Percentiles rank a stretch among this genome's conserved stretches.
Conservation (phyloP, 805 yeast species). For the Grigorovia jiainica region DNA sequence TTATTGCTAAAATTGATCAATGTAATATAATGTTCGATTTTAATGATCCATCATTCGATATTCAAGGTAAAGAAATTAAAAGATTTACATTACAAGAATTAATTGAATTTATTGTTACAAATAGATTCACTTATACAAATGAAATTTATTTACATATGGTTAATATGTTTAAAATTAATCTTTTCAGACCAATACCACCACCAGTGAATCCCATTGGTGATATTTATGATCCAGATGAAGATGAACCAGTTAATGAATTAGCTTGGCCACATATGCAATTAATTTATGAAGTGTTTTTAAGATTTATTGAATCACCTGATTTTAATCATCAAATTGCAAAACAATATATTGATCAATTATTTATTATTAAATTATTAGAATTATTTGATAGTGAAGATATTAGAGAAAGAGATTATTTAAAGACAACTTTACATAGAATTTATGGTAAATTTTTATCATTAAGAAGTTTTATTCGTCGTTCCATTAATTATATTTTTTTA, state of each 20-base stretch:
- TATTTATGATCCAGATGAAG: constrained; percentile 95
- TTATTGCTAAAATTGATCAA: constrained; percentile 83
- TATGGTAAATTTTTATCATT: constrained; percentile 89
- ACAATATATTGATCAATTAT: constrained; percentile 86
- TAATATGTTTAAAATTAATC: constrained; percentile 77
- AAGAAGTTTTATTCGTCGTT: constrained; percentile 83
- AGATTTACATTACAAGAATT: constrained; percentile 80
- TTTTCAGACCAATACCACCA: constrained; percentile 95
- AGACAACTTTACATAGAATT: constrained; percentile 90
- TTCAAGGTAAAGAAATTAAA: constrained; percentile 88
- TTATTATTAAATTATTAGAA: constrained; percentile 71
- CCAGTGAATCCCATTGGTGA: constrained; percentile 97
- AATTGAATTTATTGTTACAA: constrained; percentile 75
- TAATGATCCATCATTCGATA: constrained; percentile 83
- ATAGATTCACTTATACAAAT: constrained; percentile 78
- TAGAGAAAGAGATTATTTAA: constrained; percentile 87
- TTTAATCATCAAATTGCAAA: constrained; percentile 90
- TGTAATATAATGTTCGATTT: constrained; percentile 93
- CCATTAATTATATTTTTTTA: constrained; percentile 84
- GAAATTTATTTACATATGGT: constrained; percentile 85
- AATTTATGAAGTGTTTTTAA: constrained; percentile 85
- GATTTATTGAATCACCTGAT: constrained; percentile 91
- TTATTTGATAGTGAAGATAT: constrained; percentile 95
- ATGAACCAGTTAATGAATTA: constrained; percentile 91
- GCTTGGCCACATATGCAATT: constrained; percentile 99